phyloP scores from a whole-genome alignment of 495 filamentous ascomycete genomes.

The Penicillium diatomitis region DNA sequence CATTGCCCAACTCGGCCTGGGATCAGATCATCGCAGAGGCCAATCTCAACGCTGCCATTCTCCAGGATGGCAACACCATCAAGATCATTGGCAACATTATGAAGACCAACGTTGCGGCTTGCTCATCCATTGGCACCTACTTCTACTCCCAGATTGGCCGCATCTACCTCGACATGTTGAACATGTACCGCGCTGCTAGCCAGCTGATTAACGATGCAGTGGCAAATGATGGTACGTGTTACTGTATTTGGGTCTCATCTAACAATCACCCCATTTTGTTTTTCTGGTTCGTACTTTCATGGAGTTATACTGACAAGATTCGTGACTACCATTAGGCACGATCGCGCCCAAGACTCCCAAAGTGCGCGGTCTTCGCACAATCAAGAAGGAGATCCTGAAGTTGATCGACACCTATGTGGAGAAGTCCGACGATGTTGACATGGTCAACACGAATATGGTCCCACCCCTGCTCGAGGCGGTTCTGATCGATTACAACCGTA shows the following conservation, averaged over 20 bases:
- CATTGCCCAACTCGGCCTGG: slow-evolving; percentile 87
- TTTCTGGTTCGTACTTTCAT: no score
- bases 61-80: slow-evolving; percentile 89
- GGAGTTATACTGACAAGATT: slow-evolving; percentile 1
- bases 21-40: slow-evolving; percentile 83
- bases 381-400: slow-evolving; percentile 99
- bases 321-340: slow-evolving; percentile 44
- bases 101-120: slow-evolving; percentile 99
- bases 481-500: slow-evolving; percentile 90
- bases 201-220: slow-evolving; percentile 90
- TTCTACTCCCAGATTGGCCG: slow-evolving; percentile 99
- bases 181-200: slow-evolving; percentile 96
- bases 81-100: slow-evolving; percentile 99
- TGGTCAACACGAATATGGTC: slow-evolving; percentile 85
- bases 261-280: no score
- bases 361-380: slow-evolving; percentile 88
- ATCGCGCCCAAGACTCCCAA: slow-evolving; percentile 97
- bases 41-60: slow-evolving; percentile 66
- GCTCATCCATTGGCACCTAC: slow-evolving; percentile 89
- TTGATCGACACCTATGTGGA: slow-evolving; percentile 96
- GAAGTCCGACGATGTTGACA: slow-evolving; percentile 91
- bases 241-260: background rate
- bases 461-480: slow-evolving; percentile 95
- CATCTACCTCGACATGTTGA: slow-evolving; percentile 97
- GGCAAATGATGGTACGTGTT: slow-evolving; percentile 62